Evolutionary conservation across 2,329 filamentous ascomycete genomes (phyloP), one percentile per base, ranked within the genome.

Genomic region (Byssochlamys sp.): DNA sequence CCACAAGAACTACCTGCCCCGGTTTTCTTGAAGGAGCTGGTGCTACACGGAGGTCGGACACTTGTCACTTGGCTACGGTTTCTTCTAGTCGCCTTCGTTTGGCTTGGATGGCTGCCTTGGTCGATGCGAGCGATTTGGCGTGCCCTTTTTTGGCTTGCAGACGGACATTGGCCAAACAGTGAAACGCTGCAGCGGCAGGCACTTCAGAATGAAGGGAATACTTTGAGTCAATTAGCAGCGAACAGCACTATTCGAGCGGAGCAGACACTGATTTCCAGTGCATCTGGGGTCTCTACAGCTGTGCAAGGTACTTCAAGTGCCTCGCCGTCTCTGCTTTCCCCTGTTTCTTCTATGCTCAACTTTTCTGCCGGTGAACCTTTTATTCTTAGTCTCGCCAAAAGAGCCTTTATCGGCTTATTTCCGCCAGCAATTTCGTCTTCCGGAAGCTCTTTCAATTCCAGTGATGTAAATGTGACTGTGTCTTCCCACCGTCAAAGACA

Each of bases 101-200:
- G 95, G 94, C 79, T 96, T 25, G 84, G 88, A 54, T 86, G 89
- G 78, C 80, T 99, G 52, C 94, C 94, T 1, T 96, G 90, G 76
- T 84, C 89, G 52, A 95, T 97, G 82, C 84, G 95, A 66, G 87
- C 89, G 39, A 85, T 95, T 52, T 99, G 94, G 95, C 85, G 92
- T 45, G 88, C 90, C 60, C 81, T 97, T 63, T 97, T 99, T 75
- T 99, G 91, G 91, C 78, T 96, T 60, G 91, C 89, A 59, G 91
- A 96, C 71, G 80, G 89, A 76, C 80, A 89, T 31, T 86, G 83
- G 82, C 71, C 76, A 9, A 68, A 67, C 27, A 63, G 60, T 48
- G 68, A 70, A 48, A 60, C 33, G n/a, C 52, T 60, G 50, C 67
- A 65, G 27, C 59, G 62, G 39, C 57, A 63, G 27, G 53, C 55